phyloP scores from a whole-genome alignment of 164 flowering plant species.

The Vitis cinerea region DNA sequence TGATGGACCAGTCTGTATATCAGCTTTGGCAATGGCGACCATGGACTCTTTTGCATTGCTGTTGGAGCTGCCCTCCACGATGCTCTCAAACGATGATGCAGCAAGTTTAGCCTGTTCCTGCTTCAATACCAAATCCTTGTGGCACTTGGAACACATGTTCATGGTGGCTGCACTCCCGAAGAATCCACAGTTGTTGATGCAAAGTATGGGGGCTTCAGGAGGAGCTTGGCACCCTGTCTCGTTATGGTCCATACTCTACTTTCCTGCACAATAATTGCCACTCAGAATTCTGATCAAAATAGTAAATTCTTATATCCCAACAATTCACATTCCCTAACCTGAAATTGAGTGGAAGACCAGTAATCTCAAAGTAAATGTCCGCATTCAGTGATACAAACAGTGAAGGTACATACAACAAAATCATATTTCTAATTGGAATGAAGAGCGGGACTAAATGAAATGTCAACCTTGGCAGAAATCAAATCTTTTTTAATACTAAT shows the following conservation, averaged over 20 bases:
- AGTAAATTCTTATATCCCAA: no score
- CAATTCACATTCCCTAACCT: not conserved
- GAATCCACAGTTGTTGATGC: constrained; percentile 38
- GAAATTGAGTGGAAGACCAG: no score
- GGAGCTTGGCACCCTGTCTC: constrained; percentile 6
- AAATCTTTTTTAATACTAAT: no score
- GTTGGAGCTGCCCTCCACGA: constrained; percentile 21
- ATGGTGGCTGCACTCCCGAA: constrained; percentile 40
- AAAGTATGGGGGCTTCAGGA: constrained; percentile 16
- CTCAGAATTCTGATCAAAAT: no score
- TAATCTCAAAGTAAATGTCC: no score
- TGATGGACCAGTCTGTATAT: constrained; percentile 3
- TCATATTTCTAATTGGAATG: no score
- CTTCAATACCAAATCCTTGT: constrained; percentile 32
- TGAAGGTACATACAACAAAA: no score
- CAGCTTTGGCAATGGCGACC: not conserved
- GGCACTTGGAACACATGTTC: constrained; percentile 50
- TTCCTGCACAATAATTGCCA: no score
- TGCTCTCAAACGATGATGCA: constrained; percentile 25
- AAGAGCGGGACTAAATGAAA: no score
- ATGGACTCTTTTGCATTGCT: constrained; percentile 5
- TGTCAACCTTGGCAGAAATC: no score
- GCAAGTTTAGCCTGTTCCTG: constrained; percentile 38
- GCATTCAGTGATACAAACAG: no score
- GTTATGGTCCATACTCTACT: no score